Percentiles rank a stretch among this genome's conserved stretches.
phyloP scores from a whole-genome alignment of 2,329 filamentous ascomycete genomes.

The Tympanopsis confertula region DNA sequence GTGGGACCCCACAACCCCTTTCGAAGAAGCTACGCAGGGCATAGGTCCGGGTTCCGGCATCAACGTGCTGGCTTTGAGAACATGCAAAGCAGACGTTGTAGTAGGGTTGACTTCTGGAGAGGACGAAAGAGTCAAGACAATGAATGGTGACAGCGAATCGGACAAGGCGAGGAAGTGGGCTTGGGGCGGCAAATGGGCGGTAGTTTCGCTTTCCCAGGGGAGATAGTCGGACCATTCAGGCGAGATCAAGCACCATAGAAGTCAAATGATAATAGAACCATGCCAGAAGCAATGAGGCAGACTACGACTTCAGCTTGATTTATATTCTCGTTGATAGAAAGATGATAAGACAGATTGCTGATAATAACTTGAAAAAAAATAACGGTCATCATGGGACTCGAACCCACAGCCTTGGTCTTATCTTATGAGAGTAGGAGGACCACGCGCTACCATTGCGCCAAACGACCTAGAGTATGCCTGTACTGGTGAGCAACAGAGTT shows the following conservation, averaged over 20 bases:
- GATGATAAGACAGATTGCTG: no score
- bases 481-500: no score
- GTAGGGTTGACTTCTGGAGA: conserved; percentile 36
- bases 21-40: conserved; percentile 50
- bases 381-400: neutral
- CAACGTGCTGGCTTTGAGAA: conserved; percentile 50
- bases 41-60: conserved; percentile 44
- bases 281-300: no score
- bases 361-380: no score
- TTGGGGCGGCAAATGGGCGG: conserved; percentile 59
- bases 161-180: conserved; percentile 45
- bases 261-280: no score
- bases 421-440: neutral
- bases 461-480: no score
- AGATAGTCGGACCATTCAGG: no score
- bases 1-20: conserved; percentile 54
- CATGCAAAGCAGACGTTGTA: conserved; percentile 59
- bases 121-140: conserved; percentile 48
- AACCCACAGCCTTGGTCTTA: neutral
- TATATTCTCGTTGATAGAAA: no score
- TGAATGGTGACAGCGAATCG: conserved; percentile 33
- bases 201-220: conserved; percentile 25
- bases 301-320: no score
- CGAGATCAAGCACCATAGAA: no score
- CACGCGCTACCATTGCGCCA: neutral